Conservation (phyloP, 345 rosid species). For the Populus euphratica region DNA sequence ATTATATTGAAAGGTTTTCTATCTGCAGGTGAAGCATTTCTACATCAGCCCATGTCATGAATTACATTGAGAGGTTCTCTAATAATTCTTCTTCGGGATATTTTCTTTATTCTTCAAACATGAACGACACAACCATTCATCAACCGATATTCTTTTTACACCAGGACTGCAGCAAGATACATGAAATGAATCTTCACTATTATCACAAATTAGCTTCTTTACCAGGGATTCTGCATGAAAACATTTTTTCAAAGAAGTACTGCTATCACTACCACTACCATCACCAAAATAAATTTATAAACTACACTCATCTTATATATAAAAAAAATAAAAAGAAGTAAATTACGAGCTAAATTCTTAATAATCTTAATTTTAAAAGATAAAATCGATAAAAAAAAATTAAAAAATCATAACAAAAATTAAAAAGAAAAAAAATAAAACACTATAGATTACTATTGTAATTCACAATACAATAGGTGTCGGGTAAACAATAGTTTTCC, state of each 20-base stretch:
- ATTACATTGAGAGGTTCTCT: conserved; percentile 35
- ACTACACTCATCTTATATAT: too few species aligned
- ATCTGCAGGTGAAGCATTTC: conserved; percentile 28
- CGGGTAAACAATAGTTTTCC: too few species aligned
- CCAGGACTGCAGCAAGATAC: conserved; percentile 59
- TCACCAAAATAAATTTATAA: conserved; percentile 5
- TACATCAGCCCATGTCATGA: conserved; percentile 30
- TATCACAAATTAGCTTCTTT: conserved; percentile 78
- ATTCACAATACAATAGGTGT: too few species aligned
- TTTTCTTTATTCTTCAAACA: conserved; percentile 56
- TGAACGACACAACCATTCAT: conserved; percentile 80
- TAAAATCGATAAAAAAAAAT: too few species aligned
- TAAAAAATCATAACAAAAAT: too few species aligned
- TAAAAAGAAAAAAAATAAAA: too few species aligned
- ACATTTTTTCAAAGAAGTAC: conserved; percentile 51
- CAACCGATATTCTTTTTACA: conserved; percentile 42
- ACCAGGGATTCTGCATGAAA: conserved; percentile 37
- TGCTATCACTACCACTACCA: conserved; percentile 21
- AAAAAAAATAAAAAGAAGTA: too few species aligned
- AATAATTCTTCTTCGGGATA: conserved; percentile 25
- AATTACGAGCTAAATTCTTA: too few species aligned
- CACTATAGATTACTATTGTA: too few species aligned
- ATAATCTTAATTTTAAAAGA: too few species aligned
- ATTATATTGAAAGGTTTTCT: conserved; percentile 35
- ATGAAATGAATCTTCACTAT: conserved; percentile 82